A percentile compares a stretch with the other conserved stretches of the same genome.
These are phyloP conservation scores for Fusarium sp. DNA, from an alignment of 2,329 filamentous ascomycete species.

Conservation along the genomic window DNA sequence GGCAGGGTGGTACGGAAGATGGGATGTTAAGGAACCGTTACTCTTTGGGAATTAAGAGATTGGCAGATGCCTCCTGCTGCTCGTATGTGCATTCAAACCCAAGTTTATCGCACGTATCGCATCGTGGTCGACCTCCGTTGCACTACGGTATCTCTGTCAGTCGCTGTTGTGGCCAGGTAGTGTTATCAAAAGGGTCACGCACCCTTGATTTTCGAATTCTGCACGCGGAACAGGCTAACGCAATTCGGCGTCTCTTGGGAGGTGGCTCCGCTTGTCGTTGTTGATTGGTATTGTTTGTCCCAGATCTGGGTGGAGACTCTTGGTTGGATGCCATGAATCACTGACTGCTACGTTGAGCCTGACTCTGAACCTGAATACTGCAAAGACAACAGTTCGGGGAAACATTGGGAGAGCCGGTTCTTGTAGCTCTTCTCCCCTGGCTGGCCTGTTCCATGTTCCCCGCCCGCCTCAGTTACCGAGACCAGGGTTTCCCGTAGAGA, in stretches of 20 bases:
- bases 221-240: slow-evolving; percentile 3
- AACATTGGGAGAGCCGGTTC: not conserved
- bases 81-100: slow-evolving; percentile 10
- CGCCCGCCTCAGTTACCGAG: not conserved
- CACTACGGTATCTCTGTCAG: not conserved
- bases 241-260: slow-evolving; percentile 7
- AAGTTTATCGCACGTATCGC: slow-evolving; percentile 11
- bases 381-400: not conserved
- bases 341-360: not conserved
- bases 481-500: not conserved
- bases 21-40: not conserved
- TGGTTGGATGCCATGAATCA: not conserved
- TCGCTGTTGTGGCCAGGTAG: not conserved
- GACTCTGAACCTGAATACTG: not conserved
- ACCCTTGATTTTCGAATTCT: slow-evolving; percentile 19
- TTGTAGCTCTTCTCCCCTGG: not conserved
- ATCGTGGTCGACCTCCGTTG: slow-evolving; percentile 3
- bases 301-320: not conserved
- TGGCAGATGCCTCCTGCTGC: slow-evolving; percentile 4
- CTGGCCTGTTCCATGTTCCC: not conserved
- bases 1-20: not conserved
- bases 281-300: not conserved
- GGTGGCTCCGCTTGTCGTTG: not conserved
- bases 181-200: fast-evolving
- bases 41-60: slow-evolving; percentile 14